Conservation (phyloP, 306 rosid species). For the Cucurbita moschata region DNA sequence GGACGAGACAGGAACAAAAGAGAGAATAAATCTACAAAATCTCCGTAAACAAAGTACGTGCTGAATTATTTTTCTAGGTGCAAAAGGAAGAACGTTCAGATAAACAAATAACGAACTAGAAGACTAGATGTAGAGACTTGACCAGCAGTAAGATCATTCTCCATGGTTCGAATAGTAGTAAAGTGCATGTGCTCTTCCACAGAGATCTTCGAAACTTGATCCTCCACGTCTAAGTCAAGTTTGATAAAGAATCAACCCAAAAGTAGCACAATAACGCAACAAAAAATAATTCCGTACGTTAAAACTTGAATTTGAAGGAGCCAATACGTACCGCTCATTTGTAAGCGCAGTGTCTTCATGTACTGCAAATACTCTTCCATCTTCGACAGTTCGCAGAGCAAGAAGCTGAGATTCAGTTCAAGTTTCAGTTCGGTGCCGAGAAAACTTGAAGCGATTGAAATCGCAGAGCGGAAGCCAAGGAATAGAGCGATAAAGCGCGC, state of each 20-base stretch:
- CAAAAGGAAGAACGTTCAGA: background rate
- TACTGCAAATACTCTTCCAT: conserved; percentile 81
- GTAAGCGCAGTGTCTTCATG: conserved; percentile 74
- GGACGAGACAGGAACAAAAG: background rate
- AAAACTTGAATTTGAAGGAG: background rate
- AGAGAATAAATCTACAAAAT: background rate
- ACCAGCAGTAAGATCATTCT: conserved; percentile 57
- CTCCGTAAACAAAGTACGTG: background rate
- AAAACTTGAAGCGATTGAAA: background rate
- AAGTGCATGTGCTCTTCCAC: conserved; percentile 66
- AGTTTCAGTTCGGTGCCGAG: background rate
- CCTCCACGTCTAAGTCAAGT: conserved; percentile 48
- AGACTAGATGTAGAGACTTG: conserved; percentile 3
- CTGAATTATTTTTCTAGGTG: background rate
- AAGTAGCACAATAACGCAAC: background rate
- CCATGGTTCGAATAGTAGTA: conserved; percentile 42
- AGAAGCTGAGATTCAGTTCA: background rate
- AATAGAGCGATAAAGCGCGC: background rate
- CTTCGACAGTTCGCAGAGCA: background rate
- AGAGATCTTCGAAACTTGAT: conserved; percentile 65
- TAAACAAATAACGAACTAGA: conserved; percentile 3
- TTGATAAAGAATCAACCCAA: background rate
- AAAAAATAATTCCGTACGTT: background rate
- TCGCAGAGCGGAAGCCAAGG: background rate
- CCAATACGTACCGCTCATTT: conserved; percentile 65